A percentile compares a stretch with the other conserved stretches of the same genome.
phyloP scores from a whole-genome alignment of 352 stramenopile genomes.

The Pythium diclinum region DNA sequence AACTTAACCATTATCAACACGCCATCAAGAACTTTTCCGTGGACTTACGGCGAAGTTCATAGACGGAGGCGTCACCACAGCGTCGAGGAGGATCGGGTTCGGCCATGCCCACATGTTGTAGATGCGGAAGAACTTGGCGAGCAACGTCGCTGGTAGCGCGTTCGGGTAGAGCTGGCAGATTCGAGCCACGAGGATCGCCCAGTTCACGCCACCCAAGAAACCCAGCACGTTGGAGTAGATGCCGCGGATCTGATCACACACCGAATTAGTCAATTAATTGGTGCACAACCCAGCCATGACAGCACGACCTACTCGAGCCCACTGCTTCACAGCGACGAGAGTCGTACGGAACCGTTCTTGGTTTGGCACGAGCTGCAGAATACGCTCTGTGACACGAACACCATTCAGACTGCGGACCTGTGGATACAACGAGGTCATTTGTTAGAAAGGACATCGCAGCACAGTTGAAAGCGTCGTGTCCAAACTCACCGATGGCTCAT shows the following conservation, averaged over 20 bases:
- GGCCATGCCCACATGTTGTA: conserved; percentile 96
- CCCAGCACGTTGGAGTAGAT: conserved; percentile 99
- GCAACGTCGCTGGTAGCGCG: conserved; percentile 75
- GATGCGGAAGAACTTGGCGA: conserved; percentile 95
- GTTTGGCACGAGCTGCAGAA: conserved; percentile 90
- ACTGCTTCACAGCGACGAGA: conserved; percentile 90
- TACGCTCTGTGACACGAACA: conserved; percentile 93
- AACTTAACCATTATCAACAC: neutral
- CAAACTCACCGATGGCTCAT: conserved; percentile 75
- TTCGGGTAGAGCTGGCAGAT: conserved; percentile 93
- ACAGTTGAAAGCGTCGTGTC: neutral
- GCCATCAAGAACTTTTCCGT: neutral
- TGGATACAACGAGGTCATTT: neutral
- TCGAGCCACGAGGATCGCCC: conserved; percentile 95
- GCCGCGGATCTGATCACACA: conserved; percentile 72
- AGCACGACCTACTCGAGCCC: conserved; percentile 59
- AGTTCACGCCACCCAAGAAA: conserved; percentile 98
- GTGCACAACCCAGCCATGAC: conserved; percentile 2
- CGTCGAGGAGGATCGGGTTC: conserved; percentile 90
- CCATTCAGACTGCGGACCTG: conserved; percentile 93
- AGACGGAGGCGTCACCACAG: conserved; percentile 43
- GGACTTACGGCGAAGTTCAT: conserved; percentile 53
- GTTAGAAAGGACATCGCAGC: neutral
- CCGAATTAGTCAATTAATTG: neutral
- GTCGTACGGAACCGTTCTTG: conserved; percentile 86